Base-by-base conservation (phyloP, 441 rosid genomes). In the Melastoma candidum region DNA sequence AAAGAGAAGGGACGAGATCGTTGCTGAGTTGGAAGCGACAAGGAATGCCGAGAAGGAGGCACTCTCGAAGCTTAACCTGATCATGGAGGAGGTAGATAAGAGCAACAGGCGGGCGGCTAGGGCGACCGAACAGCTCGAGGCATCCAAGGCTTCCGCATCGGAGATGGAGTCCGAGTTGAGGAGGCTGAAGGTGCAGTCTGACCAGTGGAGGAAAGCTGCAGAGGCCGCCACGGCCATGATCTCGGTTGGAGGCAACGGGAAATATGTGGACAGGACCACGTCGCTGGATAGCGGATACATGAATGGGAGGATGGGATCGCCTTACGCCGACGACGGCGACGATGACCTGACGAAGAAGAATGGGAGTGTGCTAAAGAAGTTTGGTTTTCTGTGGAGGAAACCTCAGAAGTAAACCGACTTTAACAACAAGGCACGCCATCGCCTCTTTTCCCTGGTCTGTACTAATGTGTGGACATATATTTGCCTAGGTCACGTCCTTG, bases 181-280 rank as follows among this genome's bases (percentile, higher is more conserved):
- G 71, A 77, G 71, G 70, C 73, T 81, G 17, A 84, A 84, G 70
- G 93, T 84, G 50, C 93, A 84, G 57, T 75, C 93, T n/a, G 82
- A 84, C 47, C 93, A 84, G 63, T 84, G 85, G 88, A 78, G 88
- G 66, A 84, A 84, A 71, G 93, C 93, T 61, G 85, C 88, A 1
- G 93, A 84, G 60, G 85, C 88, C 3, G 93, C 93, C 11, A 78
- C 85, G 0, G 68, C 85, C 0, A 77, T 84, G 82, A 77, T 84
- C 64, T 77, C 92, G 25, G 68, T 73, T 7, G 87, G 78, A 49
- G 77, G 71, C 49, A 81, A 77, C 7, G 82, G 82, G 44, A 84
- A 78, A 58, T 62, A 66, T 57, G 49, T 68, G 54, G 92, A 84
- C 57, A 70, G 79, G 63, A 74, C 66, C 1, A 75, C 71, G 29